Base-by-base conservation (phyloP, 352 stramenopile species). In the Phytophthora podocarpi region DNA sequence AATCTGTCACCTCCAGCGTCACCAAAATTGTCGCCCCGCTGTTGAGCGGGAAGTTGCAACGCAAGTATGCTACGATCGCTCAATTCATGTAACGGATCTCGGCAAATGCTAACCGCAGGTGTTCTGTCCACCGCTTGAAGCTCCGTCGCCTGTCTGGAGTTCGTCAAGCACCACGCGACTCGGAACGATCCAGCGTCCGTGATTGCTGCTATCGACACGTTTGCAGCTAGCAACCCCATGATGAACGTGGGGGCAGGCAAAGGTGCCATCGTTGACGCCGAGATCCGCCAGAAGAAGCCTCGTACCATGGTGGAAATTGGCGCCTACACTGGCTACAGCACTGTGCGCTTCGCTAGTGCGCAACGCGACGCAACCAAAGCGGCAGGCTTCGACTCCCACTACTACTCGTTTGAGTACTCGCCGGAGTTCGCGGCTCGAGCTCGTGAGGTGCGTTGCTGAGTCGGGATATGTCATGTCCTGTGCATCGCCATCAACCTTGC, bases 341-440 rank as follows among this genome's bases (percentile, higher is more conserved):
- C 63, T 1, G 56, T 71, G 24, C 63, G 56, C 30, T 71, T 71
- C 34, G 56, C 63, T 20, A 48, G 15, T 13, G 28, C 24, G 0
- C 63, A 67, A 37, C 49, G 56, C 4, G 35, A 64, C 20, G 34
- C 34, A 13, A 51, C 59, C 11, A 65, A 50, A 35, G 30, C 46
- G 5, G 56, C 56, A 27, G 56, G 39, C 10, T 16, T 46, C 13
- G 41, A 66, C 16, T 67, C 63, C 9, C 63, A 71, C 53, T 71
- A 64, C 26, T 67, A 67, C 59, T 68, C 50, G 2, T 63, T 71
- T 30, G 63, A 71, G 56, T 61, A 59, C 30, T 67, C 56, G 13
- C 56, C 56, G 3, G 57, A 64, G 35, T 67, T 51, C 8, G 63
- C 55, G 16, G 48, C 56, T 13, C 41, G 47, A 34, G 56, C 43